phyloP scores from a whole-genome alignment of 176 grass and related monocot genomes.

The Pontederia paniculata region DNA sequence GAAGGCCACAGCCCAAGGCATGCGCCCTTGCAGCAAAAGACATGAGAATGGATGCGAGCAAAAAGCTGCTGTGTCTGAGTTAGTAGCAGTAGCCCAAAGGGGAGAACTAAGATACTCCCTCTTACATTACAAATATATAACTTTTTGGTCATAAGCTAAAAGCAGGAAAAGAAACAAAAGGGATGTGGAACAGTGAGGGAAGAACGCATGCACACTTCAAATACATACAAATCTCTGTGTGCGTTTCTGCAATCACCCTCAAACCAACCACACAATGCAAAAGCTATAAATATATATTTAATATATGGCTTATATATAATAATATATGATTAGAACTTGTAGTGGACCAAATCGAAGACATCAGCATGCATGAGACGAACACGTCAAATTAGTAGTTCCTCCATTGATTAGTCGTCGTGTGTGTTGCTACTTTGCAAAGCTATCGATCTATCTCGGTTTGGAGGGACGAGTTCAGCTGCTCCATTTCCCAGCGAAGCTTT shows the following conservation, averaged over 20 bases:
- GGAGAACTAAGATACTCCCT: neutral
- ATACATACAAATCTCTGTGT: conserved; percentile 11
- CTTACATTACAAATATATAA: neutral
- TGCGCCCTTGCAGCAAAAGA: neutral
- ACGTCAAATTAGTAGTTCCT: neutral
- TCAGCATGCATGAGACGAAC: neutral
- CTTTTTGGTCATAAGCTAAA: neutral
- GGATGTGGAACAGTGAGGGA: neutral
- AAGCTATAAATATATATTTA: neutral
- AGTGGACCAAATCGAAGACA: no score
- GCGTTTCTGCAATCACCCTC: neutral
- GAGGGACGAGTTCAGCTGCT: conserved; percentile 43
- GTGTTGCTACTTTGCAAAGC: neutral
- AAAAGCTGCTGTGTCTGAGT: neutral
- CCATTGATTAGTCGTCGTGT: no score
- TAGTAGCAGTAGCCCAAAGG: neutral
- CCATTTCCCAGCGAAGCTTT: conserved; percentile 65
- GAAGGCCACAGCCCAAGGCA: neutral
- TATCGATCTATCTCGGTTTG: conserved; percentile 47
- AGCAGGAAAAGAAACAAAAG: neutral
- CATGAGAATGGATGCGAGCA: neutral
- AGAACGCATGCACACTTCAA: conserved; percentile 2
- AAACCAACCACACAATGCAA: conserved; percentile 6
- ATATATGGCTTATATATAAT: no score
- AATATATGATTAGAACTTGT: no score